A percentile compares a stretch with the other conserved stretches of the same genome.
These are phyloP conservation scores for Aspergillus flavus DNA, from an alignment of 2,329 filamentous ascomycete species.

Conservation along the genomic window DNA sequence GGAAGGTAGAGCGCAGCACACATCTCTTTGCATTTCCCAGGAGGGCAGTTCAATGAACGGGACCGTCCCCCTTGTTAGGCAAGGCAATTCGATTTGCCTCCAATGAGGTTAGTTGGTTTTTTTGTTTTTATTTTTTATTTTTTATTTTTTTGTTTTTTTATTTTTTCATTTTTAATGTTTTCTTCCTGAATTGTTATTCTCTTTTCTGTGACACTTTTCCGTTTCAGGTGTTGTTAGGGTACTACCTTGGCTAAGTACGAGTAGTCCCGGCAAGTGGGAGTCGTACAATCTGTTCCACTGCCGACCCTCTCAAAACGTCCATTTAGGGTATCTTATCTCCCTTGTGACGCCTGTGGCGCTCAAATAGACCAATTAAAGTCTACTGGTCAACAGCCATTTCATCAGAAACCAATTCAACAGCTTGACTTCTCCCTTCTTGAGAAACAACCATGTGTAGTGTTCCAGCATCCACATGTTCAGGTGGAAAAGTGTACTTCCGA, in stretches of 20 bases:
- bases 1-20: not conserved
- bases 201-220: conserved; percentile 12
- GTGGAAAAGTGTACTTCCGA: not conserved
- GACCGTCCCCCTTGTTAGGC: not conserved
- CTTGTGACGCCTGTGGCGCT: conserved; percentile 5
- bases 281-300: not conserved
- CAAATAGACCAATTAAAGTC: not conserved
- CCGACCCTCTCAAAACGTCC: not conserved
- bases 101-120: not conserved
- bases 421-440: too few species aligned
- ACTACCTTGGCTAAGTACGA: not conserved
- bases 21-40: not conserved
- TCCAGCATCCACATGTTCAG: not conserved
- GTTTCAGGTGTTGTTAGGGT: conserved; percentile 17
- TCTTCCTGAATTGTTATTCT: too few species aligned
- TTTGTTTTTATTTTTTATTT: not conserved
- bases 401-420: not conserved
- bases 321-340: not conserved
- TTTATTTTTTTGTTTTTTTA: not conserved
- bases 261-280: conserved; percentile 3
- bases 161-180: not conserved
- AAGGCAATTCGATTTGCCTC: not conserved
- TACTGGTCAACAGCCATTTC: not conserved
- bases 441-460: not conserved
- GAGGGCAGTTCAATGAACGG: not conserved